Evolutionary conservation across 2,329 filamentous ascomycete species (phyloP), one percentile per base, ranked within the genome.

Genomic region (Scolecobasidium constrictum): DNA sequence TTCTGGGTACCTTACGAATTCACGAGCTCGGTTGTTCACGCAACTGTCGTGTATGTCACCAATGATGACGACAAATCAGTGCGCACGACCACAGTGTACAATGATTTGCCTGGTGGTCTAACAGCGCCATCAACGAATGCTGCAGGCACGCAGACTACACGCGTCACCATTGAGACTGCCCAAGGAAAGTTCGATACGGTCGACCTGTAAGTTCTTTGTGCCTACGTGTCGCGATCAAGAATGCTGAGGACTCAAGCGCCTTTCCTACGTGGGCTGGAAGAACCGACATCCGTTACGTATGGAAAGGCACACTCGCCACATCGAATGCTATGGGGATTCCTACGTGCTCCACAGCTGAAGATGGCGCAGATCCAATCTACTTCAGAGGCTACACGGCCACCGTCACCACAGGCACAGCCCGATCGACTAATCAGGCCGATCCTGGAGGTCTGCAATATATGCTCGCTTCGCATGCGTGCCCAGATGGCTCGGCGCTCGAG

Each of bases 31-130:
- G n/a, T n/a, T n/a, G n/a, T n/a, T n/a, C n/a, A n/a, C n/a, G 47
- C 46, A 6, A 47, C 45, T 11, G 41, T 47, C 13, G 11, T 46
- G 3, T 35, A 42, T 19, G 23, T 49, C 21, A 38, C 47, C 28
- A 47, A 47, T 42, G 40, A 17, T 6, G 34, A 39, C 15, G 37
- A 28, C 7, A 45, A 45, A 23, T 47, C 47, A n/a, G 47, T 46
- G 4, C 20, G 40, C 12, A 47, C 45, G 2, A 34, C 18, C n/a
- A 49, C 43, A 2, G 28, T 42, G 4, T 46, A 37, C 16, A 42
- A 35, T 5, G 39, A 42, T 17, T 37, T 48, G 16, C 47, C 47
- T 2, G 41, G 21, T 6, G 47, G 47, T 4, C 41, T 35, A 20
- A 49, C 45, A 4, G 21, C 39, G 12, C 47, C 47, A 18, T 42